Evolutionary conservation across 768 basidiomycete genomes (phyloP).

Genomic region (Podaxis sp.): DNA sequence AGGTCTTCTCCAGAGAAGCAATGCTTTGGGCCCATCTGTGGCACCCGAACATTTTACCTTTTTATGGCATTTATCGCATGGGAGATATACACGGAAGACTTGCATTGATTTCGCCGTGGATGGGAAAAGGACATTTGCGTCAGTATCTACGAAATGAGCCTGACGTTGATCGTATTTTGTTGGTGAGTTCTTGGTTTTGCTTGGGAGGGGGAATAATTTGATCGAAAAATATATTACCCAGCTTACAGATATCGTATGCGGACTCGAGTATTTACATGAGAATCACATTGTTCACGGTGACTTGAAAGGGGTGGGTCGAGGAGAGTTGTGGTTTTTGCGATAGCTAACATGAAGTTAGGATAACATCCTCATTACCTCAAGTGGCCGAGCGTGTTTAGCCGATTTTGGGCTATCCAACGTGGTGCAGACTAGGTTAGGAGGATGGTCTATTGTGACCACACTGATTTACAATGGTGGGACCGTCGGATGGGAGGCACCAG

Average conservation of each 20-base stretch:
- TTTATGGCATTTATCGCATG: slow-evolving; percentile 16
- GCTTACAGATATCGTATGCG: slow-evolving; percentile 16
- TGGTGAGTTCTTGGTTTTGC: slow-evolving; percentile 1
- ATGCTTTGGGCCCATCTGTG: slow-evolving; percentile 17
- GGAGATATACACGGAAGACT: slow-evolving; percentile 7
- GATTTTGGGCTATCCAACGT: slow-evolving; percentile 24
- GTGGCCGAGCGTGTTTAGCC: slow-evolving; percentile 20
- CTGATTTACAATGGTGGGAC: slow-evolving; percentile 12
- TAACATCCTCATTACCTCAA: slow-evolving; percentile 20
- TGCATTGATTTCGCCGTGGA: slow-evolving; percentile 18
- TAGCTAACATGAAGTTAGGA: slow-evolving; percentile 5
- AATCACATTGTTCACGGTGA: slow-evolving; percentile 20
- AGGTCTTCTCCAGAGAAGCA: slow-evolving; percentile 17
- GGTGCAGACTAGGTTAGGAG: neutral
- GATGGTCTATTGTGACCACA: slow-evolving; percentile 16
- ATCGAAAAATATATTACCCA: neutral
- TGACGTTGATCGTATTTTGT: neutral
- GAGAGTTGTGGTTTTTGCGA: neutral
- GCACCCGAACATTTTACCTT: slow-evolving; percentile 16
- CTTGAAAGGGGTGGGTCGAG: slow-evolving; percentile 20
- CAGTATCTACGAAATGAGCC: slow-evolving; percentile 10
- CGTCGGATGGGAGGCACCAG: slow-evolving; percentile 15
- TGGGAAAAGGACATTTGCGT: slow-evolving; percentile 15
- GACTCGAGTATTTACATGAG: slow-evolving; percentile 20
- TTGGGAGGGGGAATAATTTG: neutral